Base-by-base conservation (phyloP, 2,329 filamentous ascomycete genomes). In the Calycina herbarum region DNA sequence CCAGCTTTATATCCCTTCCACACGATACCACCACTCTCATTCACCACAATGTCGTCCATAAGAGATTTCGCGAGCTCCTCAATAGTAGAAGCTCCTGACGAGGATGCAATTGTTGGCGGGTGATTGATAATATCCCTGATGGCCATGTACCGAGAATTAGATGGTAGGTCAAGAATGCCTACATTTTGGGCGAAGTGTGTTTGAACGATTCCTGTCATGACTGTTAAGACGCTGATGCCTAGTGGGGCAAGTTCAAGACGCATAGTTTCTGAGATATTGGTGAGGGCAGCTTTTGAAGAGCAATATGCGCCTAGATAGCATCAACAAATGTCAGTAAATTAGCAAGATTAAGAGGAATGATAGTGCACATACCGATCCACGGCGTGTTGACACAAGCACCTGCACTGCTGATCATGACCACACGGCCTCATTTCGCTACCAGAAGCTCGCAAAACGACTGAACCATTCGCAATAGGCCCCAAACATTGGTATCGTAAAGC, bases 391-490 rank as follows among this genome's bases (percentile, higher is more conserved):
- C 38, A n/a, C 24, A 38, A 20, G 51, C 62, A 40, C 56, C 54
- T 6, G 73, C 64, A 20, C 78, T 80, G 54, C 79, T 79, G 65
- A 81, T 74, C 62, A 80, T 78, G 20, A 81, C 76, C 68, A 81
- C 79, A 2, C 77, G 80, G 31, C 80, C 80, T 29, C 62, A 42
- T 20, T 64, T 51, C 8, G 35, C 13, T n/a, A 64, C 60, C 4
- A 64, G 54, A 7, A 75, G 57, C 8, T 70, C 66, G 5, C 68
- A 62, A 59, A 76, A 75, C 8, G 68, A 67, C 48, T 76, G 70
- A 17, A 71, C 71, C 57, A 73, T 68, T 13, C 70, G 69, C 64
- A 76, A 70, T 15, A 70, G 68, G 35, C 66, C 73, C 59, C 73
- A 75, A 56, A 76, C 69, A 40, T 76, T 76, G 59, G 72, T 70